Evolutionary conservation across 139 green algal species (phyloP).

Genomic region (Coelastrella sp.): DNA sequence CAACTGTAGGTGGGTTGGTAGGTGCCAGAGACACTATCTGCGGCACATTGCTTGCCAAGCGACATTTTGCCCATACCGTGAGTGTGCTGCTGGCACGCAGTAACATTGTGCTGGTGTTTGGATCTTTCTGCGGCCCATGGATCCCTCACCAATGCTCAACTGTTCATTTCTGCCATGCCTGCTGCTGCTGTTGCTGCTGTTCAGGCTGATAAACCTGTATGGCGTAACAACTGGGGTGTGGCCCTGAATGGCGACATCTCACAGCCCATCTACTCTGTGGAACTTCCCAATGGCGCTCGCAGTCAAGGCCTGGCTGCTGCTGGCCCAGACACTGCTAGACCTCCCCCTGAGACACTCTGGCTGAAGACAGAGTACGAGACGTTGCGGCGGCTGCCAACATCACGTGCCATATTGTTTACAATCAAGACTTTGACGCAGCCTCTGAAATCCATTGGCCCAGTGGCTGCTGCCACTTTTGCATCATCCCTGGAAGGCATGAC

Average conservation of each 20-base stretch:
- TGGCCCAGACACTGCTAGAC: background rate
- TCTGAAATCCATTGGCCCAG: background rate
- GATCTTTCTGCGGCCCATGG: too few species aligned
- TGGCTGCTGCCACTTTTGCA: constrained; percentile 6
- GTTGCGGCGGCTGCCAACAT: constrained; percentile 34
- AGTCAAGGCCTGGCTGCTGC: background rate
- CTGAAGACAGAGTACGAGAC: constrained; percentile 52
- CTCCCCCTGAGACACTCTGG: background rate
- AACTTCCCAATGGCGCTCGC: background rate
- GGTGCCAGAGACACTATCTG: too few species aligned
- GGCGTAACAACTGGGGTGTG: constrained; percentile 55
- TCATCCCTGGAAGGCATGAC: background rate
- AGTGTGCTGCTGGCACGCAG: too few species aligned
- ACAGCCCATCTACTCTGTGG: constrained; percentile 9
- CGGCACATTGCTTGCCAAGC: too few species aligned
- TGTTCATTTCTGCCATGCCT: background rate
- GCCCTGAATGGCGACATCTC: constrained; percentile 27
- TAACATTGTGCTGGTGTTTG: too few species aligned
- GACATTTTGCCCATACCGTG: too few species aligned
- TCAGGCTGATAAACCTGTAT: constrained; percentile 38
- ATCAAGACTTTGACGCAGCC: constrained; percentile 41
- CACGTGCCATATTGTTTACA: constrained; percentile 44
- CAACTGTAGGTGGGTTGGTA: too few species aligned
- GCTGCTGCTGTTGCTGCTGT: background rate
- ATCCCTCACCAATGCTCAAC: too few species aligned